phyloP scores from a whole-genome alignment of 352 stramenopile species.

The Blastocystis sp. region DNA sequence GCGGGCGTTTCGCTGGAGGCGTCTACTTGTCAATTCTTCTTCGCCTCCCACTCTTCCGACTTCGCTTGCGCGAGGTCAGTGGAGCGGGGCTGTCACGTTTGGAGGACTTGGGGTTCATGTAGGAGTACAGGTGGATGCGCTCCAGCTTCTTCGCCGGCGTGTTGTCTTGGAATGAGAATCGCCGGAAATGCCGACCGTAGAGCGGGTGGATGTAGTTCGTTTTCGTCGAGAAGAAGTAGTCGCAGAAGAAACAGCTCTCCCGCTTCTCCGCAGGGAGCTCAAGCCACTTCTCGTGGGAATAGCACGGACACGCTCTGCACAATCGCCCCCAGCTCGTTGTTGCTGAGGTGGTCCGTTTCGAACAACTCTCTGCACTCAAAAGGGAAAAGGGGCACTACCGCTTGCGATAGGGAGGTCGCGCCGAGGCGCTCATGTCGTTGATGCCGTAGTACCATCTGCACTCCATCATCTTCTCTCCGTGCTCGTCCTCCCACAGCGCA shows the following conservation, averaged over 20 bases:
- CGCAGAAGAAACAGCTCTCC: conserved; percentile 38
- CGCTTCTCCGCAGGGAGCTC: not conserved
- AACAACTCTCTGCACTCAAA: conserved; percentile 26
- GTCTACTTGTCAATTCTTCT: not conserved
- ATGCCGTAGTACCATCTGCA: conserved; percentile 44
- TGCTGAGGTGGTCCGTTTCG: conserved; percentile 57
- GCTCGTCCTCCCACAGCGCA: conserved; percentile 50
- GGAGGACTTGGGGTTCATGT: not conserved
- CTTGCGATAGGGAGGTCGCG: conserved; percentile 53
- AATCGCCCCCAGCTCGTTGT: conserved; percentile 45
- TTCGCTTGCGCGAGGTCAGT: not conserved
- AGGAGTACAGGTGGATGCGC: conserved; percentile 52
- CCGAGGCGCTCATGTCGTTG: conserved; percentile 23
- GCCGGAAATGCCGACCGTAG: conserved; percentile 5
- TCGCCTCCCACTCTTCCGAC: not conserved
- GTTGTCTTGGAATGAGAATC: not conserved
- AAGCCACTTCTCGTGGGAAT: not conserved
- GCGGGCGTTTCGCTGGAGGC: not conserved
- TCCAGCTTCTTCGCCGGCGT: conserved; percentile 36
- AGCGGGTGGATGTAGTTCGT: conserved; percentile 45
- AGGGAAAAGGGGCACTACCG: not conserved
- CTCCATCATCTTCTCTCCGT: conserved; percentile 55
- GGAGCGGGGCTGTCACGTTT: not conserved
- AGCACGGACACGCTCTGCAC: conserved; percentile 32
- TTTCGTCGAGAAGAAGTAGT: conserved; percentile 48